These are phyloP conservation scores for Xeromyces bisporus DNA, from an alignment of 495 filamentous ascomycete genomes.

Conservation along the genomic window DNA sequence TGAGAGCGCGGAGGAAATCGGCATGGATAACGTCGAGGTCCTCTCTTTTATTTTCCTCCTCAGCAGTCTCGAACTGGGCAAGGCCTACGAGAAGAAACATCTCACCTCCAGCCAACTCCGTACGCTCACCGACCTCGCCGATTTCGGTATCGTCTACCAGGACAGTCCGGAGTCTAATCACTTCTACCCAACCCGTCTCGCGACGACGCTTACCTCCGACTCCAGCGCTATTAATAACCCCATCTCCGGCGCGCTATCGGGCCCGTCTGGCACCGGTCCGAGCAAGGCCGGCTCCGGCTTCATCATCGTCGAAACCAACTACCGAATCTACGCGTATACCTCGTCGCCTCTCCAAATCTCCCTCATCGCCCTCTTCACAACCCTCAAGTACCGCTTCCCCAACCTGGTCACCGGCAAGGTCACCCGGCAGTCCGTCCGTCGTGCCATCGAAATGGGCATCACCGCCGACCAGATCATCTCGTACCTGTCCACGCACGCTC, in stretches of 20 bases:
- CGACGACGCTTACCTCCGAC: conserved; percentile 85
- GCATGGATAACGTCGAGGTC: conserved; percentile 79
- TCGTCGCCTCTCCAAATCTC: conserved; percentile 82
- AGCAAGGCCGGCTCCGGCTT: conserved; percentile 47
- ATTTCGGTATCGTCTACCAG: conserved; percentile 84
- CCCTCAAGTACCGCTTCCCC: conserved; percentile 71
- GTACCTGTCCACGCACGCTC: conserved; percentile 76
- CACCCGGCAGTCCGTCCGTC: conserved; percentile 68
- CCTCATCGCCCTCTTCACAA: conserved; percentile 77
- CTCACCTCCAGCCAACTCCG: conserved; percentile 65
- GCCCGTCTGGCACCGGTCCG: conserved; percentile 16
- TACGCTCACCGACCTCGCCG: conserved; percentile 69
- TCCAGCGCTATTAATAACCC: conserved; percentile 38
- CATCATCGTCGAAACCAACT: conserved; percentile 97
- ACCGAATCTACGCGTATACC: conserved; percentile 93
- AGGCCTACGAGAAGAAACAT: conserved; percentile 65
- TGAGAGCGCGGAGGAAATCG: conserved; percentile 58
- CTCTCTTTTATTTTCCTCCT: conserved; percentile 92
- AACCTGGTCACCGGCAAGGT: conserved; percentile 84
- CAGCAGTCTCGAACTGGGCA: conserved; percentile 80
- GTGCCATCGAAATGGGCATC: conserved; percentile 79
- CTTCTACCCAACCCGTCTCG: conserved; percentile 89
- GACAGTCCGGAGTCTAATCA: conserved; percentile 36
- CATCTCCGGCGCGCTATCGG: conserved; percentile 18
- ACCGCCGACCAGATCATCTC: conserved; percentile 85